Evolutionary conservation across 805 yeast species (phyloP).

Genomic region (Isabelozyma gotoi): DNA sequence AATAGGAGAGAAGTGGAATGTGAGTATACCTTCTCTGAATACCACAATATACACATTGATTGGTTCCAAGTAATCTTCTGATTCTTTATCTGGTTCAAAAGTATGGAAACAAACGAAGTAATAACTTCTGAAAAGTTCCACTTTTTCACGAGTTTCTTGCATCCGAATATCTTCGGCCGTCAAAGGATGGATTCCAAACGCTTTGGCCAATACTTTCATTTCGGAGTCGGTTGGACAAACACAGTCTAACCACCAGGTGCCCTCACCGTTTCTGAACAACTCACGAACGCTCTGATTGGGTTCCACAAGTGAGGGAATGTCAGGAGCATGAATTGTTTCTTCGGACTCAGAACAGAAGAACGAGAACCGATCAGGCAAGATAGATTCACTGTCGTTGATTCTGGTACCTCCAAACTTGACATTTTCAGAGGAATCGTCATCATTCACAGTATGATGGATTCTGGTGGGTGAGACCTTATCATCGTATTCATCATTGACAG

Average conservation of each 20-base stretch:
- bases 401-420: conserved; percentile 42
- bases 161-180: conserved; percentile 96
- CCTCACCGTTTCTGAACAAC: conserved; percentile 68
- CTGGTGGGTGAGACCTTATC: conserved; percentile 7
- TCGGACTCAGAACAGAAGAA: conserved; percentile 80
- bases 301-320: conserved; percentile 71
- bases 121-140: conserved; percentile 84
- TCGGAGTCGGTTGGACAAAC: conserved; percentile 92
- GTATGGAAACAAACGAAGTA: conserved; percentile 97
- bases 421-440: conserved; percentile 26
- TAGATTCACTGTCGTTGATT: conserved; percentile 23
- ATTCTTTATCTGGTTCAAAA: conserved; percentile 79
- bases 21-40: conserved; percentile 56
- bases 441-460: neutral
- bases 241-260: conserved; percentile 97
- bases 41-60: conserved; percentile 71
- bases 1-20: conserved; percentile 61
- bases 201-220: conserved; percentile 87
- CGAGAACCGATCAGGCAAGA: conserved; percentile 72
- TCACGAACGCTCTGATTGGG: conserved; percentile 64
- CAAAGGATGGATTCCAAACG: conserved; percentile 96
- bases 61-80: conserved; percentile 82
- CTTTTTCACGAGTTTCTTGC: conserved; percentile 97
- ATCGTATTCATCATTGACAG: conserved; percentile 18
- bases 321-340: conserved; percentile 88